Conservation (phyloP, 805 yeast genomes). For the Maudiozyma serrabonitensis region DNA sequence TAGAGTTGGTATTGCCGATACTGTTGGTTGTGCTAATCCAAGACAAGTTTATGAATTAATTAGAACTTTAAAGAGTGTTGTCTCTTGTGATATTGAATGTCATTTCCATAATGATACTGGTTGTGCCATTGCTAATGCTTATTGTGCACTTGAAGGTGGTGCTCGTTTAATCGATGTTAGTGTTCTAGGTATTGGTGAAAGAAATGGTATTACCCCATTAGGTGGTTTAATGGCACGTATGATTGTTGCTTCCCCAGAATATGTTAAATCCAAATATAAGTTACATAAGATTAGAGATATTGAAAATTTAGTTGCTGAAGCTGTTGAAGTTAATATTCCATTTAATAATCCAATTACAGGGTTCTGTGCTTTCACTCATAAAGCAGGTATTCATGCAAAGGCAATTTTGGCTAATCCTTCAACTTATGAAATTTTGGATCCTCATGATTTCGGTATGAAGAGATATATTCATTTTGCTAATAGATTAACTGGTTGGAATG, state of each 20-base stretch:
- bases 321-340: slow-evolving; percentile 93
- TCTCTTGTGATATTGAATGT: slow-evolving; percentile 93
- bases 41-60: slow-evolving; percentile 96
- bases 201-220: slow-evolving; percentile 94
- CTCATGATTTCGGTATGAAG: slow-evolving; percentile 89
- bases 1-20: slow-evolving; percentile 98
- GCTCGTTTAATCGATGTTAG: slow-evolving; percentile 91
- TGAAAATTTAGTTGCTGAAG: slow-evolving; percentile 92
- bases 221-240: slow-evolving; percentile 98
- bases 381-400: slow-evolving; percentile 99
- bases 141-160: slow-evolving; percentile 96
- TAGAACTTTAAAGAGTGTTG: slow-evolving; percentile 85
- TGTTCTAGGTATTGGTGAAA: slow-evolving; percentile 97
- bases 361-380: slow-evolving; percentile 98
- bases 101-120: slow-evolving; percentile 99
- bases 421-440: slow-evolving; percentile 91
- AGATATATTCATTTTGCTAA: slow-evolving; percentile 96
- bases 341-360: slow-evolving; percentile 98
- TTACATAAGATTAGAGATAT: slow-evolving; percentile 90
- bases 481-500: slow-evolving; percentile 98
- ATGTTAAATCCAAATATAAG: slow-evolving; percentile 88
- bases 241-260: slow-evolving; percentile 97
- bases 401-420: slow-evolving; percentile 97
- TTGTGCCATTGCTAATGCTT: slow-evolving; percentile 97
- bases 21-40: slow-evolving; percentile 98